A percentile compares a stretch with the other conserved stretches of the same genome.
Conservation (phyloP, 495 filamentous ascomycete species). For the Niebla homalea region DNA sequence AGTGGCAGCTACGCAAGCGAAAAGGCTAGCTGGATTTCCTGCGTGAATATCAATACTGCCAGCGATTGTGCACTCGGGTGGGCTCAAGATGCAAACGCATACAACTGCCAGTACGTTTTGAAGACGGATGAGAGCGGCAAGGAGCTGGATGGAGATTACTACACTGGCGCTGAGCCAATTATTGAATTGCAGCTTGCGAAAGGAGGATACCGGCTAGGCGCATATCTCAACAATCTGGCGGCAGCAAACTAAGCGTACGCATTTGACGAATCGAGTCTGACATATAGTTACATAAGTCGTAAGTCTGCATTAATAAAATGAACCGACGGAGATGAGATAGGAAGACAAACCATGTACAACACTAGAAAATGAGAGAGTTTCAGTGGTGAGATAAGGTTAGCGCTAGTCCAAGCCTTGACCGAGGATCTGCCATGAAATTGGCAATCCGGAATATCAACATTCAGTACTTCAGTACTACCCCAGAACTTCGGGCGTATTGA, state of each 20-base stretch:
- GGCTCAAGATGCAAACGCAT: slow-evolving; percentile 44
- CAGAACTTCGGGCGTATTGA: not conserved
- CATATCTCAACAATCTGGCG: slow-evolving; percentile 37
- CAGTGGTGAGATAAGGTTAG: not conserved
- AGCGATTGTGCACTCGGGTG: slow-evolving; percentile 32
- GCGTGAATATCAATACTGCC: slow-evolving; percentile 27
- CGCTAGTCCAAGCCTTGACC: not conserved
- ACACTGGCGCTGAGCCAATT: slow-evolving; percentile 44
- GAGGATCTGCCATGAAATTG: not conserved
- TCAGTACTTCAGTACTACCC: not conserved
- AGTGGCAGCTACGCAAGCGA: slow-evolving; percentile 32
- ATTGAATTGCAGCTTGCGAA: slow-evolving; percentile 64
- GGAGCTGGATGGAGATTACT: slow-evolving; percentile 52
- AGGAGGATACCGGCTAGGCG: slow-evolving; percentile 55
- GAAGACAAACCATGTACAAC: not conserved
- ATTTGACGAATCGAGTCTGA: not conserved
- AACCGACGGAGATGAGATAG: not conserved
- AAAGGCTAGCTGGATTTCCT: slow-evolving; percentile 35
- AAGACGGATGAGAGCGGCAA: slow-evolving; percentile 33
- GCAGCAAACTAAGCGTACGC: not conserved
- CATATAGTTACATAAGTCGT: not conserved
- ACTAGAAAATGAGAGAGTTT: not conserved
- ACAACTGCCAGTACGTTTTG: slow-evolving; percentile 41
- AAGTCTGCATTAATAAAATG: not conserved
- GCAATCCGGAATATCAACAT: not conserved